phyloP scores from a whole-genome alignment of 768 basidiomycete species.

The Nidula microcarpa region DNA sequence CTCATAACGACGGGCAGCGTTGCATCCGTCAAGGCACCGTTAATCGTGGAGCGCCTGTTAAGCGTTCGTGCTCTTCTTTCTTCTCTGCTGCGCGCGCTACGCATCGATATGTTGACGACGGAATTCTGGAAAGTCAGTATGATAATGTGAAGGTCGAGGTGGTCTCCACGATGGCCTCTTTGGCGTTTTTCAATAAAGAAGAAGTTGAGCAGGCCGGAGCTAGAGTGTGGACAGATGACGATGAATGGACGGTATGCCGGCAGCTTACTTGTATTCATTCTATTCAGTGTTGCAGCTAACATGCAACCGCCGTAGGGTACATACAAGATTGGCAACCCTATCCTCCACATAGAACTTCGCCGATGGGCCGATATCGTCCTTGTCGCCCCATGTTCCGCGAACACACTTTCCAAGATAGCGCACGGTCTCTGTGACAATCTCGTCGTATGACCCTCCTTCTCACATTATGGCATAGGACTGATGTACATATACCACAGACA shows the following conservation, averaged over 20 bases:
- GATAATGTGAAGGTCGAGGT: slow-evolving; percentile 76
- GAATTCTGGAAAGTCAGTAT: slow-evolving; percentile 44
- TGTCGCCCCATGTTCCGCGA: slow-evolving; percentile 95
- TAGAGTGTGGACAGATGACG: slow-evolving; percentile 83
- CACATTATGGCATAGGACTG: neutral
- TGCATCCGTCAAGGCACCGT: slow-evolving; percentile 88
- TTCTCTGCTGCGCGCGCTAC: neutral
- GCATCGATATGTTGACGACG: neutral
- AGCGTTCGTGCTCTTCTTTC: slow-evolving; percentile 28
- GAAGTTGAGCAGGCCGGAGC: slow-evolving; percentile 51
- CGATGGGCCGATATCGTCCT: slow-evolving; percentile 96
- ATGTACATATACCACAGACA: slow-evolving; percentile 36
- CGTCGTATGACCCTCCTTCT: slow-evolving; percentile 42
- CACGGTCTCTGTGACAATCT: slow-evolving; percentile 89
- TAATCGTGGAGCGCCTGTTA: slow-evolving; percentile 79
- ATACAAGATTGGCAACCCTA: slow-evolving; percentile 83
- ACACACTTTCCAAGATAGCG: slow-evolving; percentile 91
- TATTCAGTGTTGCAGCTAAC: neutral
- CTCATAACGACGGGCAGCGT: slow-evolving; percentile 94
- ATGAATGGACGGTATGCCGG: slow-evolving; percentile 85
- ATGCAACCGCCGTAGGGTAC: slow-evolving; percentile 44
- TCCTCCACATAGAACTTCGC: slow-evolving; percentile 92
- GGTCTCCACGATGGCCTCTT: slow-evolving; percentile 73
- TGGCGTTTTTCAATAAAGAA: slow-evolving; percentile 68
- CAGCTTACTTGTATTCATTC: neutral